Conservation (phyloP, 1,284 basidiomycete genomes). For the Inonotus hispidus region DNA sequence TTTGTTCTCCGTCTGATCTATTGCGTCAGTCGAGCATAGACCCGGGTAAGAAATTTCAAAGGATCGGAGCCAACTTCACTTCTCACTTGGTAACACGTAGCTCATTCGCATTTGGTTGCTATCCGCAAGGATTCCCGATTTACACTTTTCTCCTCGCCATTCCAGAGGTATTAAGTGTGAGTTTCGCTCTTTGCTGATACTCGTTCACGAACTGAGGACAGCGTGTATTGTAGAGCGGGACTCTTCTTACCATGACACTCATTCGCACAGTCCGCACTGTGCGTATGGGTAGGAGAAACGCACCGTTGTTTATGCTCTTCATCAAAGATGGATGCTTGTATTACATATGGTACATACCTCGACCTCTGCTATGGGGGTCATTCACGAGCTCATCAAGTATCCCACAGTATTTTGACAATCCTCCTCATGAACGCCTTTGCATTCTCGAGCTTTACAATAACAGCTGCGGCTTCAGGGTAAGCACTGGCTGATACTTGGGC, state of each 20-base stretch:
- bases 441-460: slow-evolving; percentile 3
- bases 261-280: not conserved
- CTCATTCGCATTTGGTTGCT: slow-evolving; percentile 1
- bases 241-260: slow-evolving; percentile 1
- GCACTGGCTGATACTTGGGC: not conserved
- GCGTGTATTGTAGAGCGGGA: not conserved
- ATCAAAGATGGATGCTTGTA: slow-evolving; percentile 2
- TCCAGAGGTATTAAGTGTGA: slow-evolving; percentile 2
- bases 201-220: not conserved
- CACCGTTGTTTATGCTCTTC: not conserved
- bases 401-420: not conserved
- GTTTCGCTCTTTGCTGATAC: not conserved
- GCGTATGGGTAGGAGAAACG: not conserved
- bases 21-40: not conserved
- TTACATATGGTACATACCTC: not conserved
- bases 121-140: not conserved
- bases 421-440: slow-evolving; percentile 3
- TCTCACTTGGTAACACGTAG: not conserved
- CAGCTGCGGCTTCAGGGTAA: slow-evolving; percentile 7
- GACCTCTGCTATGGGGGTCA: not conserved
- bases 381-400: not conserved
- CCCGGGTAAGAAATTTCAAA: not conserved
- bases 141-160: slow-evolving; percentile 1
- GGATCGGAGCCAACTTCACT: not conserved
- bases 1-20: not conserved